phyloP scores from a whole-genome alignment of 2,329 filamentous ascomycete genomes.

The Cytospora mali region DNA sequence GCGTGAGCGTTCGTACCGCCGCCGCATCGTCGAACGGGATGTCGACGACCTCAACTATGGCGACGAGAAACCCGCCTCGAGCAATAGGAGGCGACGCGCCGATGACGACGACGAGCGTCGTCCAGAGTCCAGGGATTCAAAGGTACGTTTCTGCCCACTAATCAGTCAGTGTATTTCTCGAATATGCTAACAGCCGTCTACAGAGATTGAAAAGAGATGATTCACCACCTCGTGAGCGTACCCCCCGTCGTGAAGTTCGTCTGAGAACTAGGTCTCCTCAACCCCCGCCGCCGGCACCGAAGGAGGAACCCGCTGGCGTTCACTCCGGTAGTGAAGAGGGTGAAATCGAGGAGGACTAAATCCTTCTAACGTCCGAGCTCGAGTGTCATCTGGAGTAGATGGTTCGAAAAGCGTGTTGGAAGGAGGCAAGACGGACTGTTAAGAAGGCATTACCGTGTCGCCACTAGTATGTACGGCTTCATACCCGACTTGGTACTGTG shows the following conservation, averaged over 20 bases:
- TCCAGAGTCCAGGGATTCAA: constrained; percentile 67
- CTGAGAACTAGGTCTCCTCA: constrained; percentile 58
- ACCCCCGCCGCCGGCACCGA: constrained; percentile 37
- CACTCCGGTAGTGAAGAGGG: constrained; percentile 95
- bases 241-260: constrained; percentile 59
- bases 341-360: constrained; percentile 85
- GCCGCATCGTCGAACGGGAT: constrained; percentile 71
- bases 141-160: constrained; percentile 53
- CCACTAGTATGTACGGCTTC: constrained; percentile 29
- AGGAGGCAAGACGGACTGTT: constrained; percentile 3
- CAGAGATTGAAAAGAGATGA: constrained; percentile 62
- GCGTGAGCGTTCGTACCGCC: constrained; percentile 83
- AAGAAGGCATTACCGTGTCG: constrained; percentile 24
- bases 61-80: constrained; percentile 66
- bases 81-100: constrained; percentile 76
- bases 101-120: constrained; percentile 70
- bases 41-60: constrained; percentile 92
- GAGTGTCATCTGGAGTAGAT: constrained; percentile 28
- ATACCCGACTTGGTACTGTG: constrained; percentile 27
- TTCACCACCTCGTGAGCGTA: constrained; percentile 59
- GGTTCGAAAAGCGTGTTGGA: not conserved
- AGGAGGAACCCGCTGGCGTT: constrained; percentile 63
- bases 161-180: not conserved
- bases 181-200: constrained; percentile 35
- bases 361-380: constrained; percentile 26